A percentile compares a stretch with the other conserved stretches of the same genome.
Evolutionary conservation across 2,329 filamentous ascomycete genomes (phyloP).

Genomic region (Exophiala viscosa): DNA sequence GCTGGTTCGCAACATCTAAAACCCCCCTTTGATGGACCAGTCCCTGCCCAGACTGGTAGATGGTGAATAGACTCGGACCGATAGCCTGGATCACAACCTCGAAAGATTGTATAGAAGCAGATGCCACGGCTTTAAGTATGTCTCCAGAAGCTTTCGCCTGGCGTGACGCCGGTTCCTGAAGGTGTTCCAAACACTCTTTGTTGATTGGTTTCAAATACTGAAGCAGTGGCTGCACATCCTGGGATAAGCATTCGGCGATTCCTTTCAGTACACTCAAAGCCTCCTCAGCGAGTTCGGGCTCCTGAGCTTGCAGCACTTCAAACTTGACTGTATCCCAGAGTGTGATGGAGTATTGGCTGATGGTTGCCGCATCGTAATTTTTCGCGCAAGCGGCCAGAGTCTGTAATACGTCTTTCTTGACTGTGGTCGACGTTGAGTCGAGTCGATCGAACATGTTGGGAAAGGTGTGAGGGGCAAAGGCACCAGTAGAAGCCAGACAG

Average conservation of each 20-base stretch:
- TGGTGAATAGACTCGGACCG: constrained; percentile 55
- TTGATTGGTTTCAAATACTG: constrained; percentile 59
- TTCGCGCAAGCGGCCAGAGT: constrained; percentile 58
- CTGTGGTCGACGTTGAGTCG: constrained; percentile 65
- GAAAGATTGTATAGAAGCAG: constrained; percentile 53
- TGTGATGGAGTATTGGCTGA: constrained; percentile 61
- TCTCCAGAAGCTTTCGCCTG: constrained; percentile 62
- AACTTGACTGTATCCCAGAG: constrained; percentile 68
- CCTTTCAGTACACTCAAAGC: constrained; percentile 54
- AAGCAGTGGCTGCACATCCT: constrained; percentile 40
- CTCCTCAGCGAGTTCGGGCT: constrained; percentile 61
- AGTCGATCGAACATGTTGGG: constrained; percentile 66
- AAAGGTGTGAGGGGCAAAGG: constrained; percentile 64
- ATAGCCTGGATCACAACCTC: constrained; percentile 54
- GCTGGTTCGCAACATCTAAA: constrained; percentile 56
- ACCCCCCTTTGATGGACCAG: constrained; percentile 61
- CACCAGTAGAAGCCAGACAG: constrained; percentile 60
- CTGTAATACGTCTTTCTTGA: constrained; percentile 65
- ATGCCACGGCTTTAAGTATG: constrained; percentile 56
- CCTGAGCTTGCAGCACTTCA: constrained; percentile 64
- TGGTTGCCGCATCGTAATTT: constrained; percentile 57
- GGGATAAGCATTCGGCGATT: constrained; percentile 55
- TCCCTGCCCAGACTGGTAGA: constrained; percentile 60
- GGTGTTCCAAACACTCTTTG: constrained; percentile 65
- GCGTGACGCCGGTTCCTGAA: constrained; percentile 66